Conservation (phyloP, 2,329 filamentous ascomycete genomes). For the Metarhizium rileyi region DNA sequence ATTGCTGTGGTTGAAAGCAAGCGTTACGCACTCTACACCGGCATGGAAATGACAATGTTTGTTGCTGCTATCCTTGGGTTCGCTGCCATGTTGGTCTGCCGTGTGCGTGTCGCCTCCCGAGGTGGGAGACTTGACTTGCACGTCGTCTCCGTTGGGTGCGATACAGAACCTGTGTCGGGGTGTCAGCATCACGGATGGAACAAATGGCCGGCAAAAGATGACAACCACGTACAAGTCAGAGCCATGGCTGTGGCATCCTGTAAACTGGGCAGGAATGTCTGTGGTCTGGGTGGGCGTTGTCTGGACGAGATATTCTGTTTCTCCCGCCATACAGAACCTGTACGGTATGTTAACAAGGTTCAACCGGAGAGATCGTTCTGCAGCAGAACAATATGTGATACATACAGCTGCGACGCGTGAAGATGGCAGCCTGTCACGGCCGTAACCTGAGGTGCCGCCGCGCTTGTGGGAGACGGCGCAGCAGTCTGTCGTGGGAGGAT, state of each 20-base stretch:
- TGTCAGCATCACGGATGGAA: constrained; percentile 3
- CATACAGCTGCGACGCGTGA: constrained; percentile 30
- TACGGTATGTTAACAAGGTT: too few relatives aligned
- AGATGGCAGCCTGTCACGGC: constrained; percentile 32
- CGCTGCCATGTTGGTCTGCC: constrained; percentile 8
- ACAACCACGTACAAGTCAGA: constrained; percentile 35
- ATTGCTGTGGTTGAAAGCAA: neutral
- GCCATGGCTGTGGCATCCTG: constrained; percentile 54
- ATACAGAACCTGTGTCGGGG: constrained; percentile 46
- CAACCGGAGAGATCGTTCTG: too few relatives aligned
- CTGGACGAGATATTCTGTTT: constrained; percentile 32
- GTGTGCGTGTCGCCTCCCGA: constrained; percentile 13
- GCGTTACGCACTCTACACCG: constrained; percentile 55
- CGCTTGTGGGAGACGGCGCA: constrained; percentile 15
- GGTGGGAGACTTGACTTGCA: constrained; percentile 36
- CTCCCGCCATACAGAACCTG: constrained; percentile 35
- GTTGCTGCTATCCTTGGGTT: constrained; percentile 8
- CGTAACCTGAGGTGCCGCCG: constrained; percentile 19
- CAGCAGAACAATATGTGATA: constrained; percentile 2
- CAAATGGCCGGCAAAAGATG: neutral
- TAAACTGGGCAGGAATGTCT: constrained; percentile 50
- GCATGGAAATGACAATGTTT: constrained; percentile 54
- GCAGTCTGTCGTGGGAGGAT: constrained; percentile 22
- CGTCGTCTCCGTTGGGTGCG: constrained; percentile 48
- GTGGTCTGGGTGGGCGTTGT: constrained; percentile 43